These are phyloP conservation scores for Colletotrichum chrysophilum DNA, from an alignment of 2,329 filamentous ascomycete species.

Conservation along the genomic window DNA sequence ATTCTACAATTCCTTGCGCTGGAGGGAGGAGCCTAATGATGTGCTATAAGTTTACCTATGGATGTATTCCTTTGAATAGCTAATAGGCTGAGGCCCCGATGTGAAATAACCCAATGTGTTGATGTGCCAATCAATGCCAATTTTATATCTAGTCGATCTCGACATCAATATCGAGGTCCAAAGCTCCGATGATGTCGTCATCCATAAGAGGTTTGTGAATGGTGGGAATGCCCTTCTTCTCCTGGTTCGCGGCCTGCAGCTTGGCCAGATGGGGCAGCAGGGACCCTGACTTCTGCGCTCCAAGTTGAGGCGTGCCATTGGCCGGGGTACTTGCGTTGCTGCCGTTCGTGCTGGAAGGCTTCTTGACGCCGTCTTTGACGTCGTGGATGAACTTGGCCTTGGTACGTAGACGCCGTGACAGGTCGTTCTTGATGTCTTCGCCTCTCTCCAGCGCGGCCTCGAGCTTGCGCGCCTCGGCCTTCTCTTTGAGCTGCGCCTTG, in stretches of 20 bases:
- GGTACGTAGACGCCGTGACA: conserved; percentile 67
- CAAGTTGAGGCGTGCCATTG: conserved; percentile 54
- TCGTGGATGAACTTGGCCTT: conserved; percentile 73
- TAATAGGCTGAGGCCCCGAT: neutral
- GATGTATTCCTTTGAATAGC: neutral
- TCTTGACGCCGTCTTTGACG: conserved; percentile 47
- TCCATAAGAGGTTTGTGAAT: conserved; percentile 84
- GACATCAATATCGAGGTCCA: conserved; percentile 92
- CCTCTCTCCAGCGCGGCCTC: conserved; percentile 68
- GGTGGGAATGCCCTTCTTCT: conserved; percentile 67
- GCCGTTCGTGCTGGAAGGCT: conserved; percentile 40
- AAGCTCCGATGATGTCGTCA: conserved; percentile 87
- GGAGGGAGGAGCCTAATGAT: neutral
- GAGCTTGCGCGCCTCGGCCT: conserved; percentile 64
- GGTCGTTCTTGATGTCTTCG: conserved; percentile 64
- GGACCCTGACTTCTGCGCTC: conserved; percentile 43
- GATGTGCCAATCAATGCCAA: neutral
- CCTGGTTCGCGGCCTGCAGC: conserved; percentile 56
- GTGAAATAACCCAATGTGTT: neutral
- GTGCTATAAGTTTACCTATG: neutral
- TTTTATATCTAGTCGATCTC: conserved; percentile 66
- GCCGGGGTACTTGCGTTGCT: conserved; percentile 58
- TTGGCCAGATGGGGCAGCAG: conserved; percentile 59
- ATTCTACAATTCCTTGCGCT: conserved; percentile 3
- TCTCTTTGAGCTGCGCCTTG: conserved; percentile 85